Base-by-base conservation (phyloP, 2,329 filamentous ascomycete species). In the Colletotrichum sansevieriae region DNA sequence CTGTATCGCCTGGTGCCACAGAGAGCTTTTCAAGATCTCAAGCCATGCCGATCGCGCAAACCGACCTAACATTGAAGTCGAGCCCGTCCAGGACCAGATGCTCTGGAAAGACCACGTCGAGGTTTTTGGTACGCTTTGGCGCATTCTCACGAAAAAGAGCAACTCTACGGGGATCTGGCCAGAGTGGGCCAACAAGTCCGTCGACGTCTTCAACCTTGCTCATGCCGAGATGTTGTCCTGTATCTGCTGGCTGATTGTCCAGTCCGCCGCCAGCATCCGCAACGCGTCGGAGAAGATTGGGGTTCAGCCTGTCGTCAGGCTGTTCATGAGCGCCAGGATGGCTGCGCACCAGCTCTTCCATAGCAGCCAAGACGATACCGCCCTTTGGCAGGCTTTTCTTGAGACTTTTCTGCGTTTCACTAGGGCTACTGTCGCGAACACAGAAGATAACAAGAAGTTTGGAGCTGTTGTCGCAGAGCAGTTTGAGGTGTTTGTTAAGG, bases 231-330 rank as follows among this genome's bases (percentile, higher is more conserved):
- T 58, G 7, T 54, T 65, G 7, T 57, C 54, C 13, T 59, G 37
- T 20, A 13, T 59, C 35, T 65, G 62, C 54, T 59, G 62, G 62
- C 20, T 59, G 22, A 18, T 65, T 4, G 41, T 49, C 41, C 4
- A 20, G 13, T 12, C 22, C 8, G 22, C 22, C 3, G 20, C 9
- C 54, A 43, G 7, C 13, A 7, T 29, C 13, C 25, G 20, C 1
- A 12, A 35, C n/a, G 13, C 12, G 1, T 15, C 12, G 1, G 20
- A 4, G 2, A 20, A 41, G 12, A 29, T 8, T 9, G 29, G 2
- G 7, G 29, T 29, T 29, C 29, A 8, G 7, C 25, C 25, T 7
- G 10, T 39, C 3, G 37, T 39, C 37, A 39, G 11, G 11, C 12
- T 11, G 4, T 39, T 39, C 13, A 13, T 11, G 37, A 39, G 9